Evolutionary conservation across 768 basidiomycete genomes (phyloP).

Genomic region (Pholiota microspora): DNA sequence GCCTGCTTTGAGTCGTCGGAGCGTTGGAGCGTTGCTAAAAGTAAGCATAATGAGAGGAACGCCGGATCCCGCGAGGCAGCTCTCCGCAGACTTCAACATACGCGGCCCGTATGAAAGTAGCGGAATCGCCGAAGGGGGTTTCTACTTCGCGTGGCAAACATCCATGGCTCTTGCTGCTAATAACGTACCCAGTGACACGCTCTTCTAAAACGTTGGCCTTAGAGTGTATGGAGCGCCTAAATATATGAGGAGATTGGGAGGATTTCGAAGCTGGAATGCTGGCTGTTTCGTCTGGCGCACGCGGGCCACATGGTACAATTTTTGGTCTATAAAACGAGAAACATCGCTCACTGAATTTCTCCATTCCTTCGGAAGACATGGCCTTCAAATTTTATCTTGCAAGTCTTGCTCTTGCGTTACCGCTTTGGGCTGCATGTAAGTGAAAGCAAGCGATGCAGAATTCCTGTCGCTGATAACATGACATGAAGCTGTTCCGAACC

Average conservation of each 20-base stretch:
- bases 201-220: neutral
- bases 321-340: neutral
- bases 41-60: neutral
- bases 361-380: neutral
- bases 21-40: no score
- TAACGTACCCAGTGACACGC: neutral
- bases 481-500: slow-evolving; percentile 7
- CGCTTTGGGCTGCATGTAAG: slow-evolving; percentile 2
- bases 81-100: neutral
- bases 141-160: neutral
- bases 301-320: neutral
- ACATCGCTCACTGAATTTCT: neutral
- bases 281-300: neutral
- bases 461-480: neutral
- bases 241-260: neutral
- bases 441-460: neutral
- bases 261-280: neutral
- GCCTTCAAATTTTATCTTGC: slow-evolving; percentile 6
- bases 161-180: neutral
- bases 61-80: neutral
- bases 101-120: neutral
- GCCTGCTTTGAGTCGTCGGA: no score
- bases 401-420: slow-evolving; percentile 9
- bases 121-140: neutral
- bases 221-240: neutral